Evolutionary conservation across 345 rosid species (phyloP).

Genomic region (Eutrema yunnanense): DNA sequence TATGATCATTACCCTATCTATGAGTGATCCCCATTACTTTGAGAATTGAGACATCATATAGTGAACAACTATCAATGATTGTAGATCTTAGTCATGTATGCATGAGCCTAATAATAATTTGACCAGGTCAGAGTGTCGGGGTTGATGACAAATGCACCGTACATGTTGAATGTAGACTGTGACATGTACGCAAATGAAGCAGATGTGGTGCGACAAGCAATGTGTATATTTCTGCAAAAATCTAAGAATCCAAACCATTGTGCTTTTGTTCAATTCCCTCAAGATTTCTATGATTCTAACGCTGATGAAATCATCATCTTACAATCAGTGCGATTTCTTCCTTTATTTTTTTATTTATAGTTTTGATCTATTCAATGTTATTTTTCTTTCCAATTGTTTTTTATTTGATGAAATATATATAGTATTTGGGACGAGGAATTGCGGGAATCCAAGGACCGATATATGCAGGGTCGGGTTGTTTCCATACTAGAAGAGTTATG

Average conservation of each 20-base stretch:
- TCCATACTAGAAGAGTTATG: constrained; percentile 56
- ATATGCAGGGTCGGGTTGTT: constrained; percentile 54
- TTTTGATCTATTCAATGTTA: not conserved
- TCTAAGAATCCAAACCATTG: constrained; percentile 14
- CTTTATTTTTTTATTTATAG: not conserved
- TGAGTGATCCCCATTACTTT: not conserved
- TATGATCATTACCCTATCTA: not conserved
- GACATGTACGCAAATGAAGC: constrained; percentile 65
- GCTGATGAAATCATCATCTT: constrained; percentile 28
- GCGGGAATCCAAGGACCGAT: constrained; percentile 50
- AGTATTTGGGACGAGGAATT: constrained; percentile 34
- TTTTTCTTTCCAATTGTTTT: not conserved
- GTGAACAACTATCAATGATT: not conserved
- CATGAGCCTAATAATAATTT: not conserved
- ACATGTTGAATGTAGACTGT: constrained; percentile 75
- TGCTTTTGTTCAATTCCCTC: constrained; percentile 56
- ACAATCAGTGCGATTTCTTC: constrained; percentile 7
- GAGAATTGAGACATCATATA: not conserved
- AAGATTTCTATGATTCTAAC: constrained; percentile 35
- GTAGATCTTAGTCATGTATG: not conserved
- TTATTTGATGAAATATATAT: not conserved
- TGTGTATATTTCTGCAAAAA: constrained; percentile 38
- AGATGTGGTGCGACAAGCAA: constrained; percentile 39
- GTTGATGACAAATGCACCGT: constrained; percentile 62
- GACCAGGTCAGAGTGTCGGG: constrained; percentile 63